Percentiles rank a stretch among this genome's conserved stretches.
phyloP scores from a whole-genome alignment of 768 basidiomycete species.

The Russula vinacea region DNA sequence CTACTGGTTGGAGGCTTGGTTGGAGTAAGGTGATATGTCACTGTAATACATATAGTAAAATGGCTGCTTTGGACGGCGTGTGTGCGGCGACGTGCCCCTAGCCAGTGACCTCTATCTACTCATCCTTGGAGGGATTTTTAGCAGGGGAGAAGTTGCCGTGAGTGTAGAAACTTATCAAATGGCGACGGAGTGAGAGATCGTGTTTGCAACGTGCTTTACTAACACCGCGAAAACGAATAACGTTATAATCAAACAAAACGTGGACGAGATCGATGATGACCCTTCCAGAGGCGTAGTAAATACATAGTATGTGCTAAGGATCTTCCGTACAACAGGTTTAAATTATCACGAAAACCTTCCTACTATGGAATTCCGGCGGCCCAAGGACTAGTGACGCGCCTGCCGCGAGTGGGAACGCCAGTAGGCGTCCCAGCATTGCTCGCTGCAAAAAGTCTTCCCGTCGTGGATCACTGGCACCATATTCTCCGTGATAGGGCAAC shows the following conservation, averaged over 20 bases:
- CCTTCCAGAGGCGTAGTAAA: background rate
- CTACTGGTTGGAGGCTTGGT: background rate
- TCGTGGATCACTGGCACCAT: background rate
- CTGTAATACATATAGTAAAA: background rate
- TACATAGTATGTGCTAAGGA: background rate
- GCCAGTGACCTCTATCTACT: background rate
- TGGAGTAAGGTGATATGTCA: no score
- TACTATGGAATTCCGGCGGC: background rate
- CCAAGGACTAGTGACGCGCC: background rate
- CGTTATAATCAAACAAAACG: background rate
- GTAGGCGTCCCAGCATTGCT: background rate
- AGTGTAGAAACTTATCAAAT: background rate
- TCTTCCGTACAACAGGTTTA: background rate
- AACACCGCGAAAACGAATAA: background rate
- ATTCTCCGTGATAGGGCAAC: constrained; percentile 1
- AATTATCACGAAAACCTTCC: background rate
- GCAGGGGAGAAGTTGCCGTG: no score
- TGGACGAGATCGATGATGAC: background rate
- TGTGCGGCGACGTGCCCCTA: background rate
- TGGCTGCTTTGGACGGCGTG: background rate
- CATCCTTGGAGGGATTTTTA: no score
- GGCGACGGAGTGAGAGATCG: background rate
- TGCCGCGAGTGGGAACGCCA: background rate
- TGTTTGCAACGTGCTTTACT: background rate
- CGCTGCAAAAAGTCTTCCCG: constrained; percentile 7